A percentile compares a stretch with the other conserved stretches of the same genome.
Evolutionary conservation across 345 rosid genomes (phyloP).

Genomic region (Gossypium ekmanianum): DNA sequence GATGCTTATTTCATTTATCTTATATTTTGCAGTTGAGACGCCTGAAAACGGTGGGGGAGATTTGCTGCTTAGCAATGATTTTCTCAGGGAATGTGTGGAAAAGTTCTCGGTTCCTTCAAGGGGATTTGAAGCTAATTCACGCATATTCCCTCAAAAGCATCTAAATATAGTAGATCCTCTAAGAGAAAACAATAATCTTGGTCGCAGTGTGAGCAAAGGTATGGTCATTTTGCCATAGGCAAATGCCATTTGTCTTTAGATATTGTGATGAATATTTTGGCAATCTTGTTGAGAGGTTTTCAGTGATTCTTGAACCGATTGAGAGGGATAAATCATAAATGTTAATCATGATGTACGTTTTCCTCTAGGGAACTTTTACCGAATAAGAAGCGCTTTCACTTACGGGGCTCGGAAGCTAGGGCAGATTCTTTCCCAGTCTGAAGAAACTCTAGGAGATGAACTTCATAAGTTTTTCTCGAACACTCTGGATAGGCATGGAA

Average conservation of each 20-base stretch:
- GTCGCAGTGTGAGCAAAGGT: constrained; percentile 98
- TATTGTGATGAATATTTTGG: not conserved
- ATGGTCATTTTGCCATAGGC: constrained; percentile 1
- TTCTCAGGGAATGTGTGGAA: constrained; percentile 57
- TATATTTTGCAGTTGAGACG: constrained; percentile 41
- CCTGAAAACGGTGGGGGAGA: constrained; percentile 53
- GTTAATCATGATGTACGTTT: constrained; percentile 10
- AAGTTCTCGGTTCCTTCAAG: constrained; percentile 53
- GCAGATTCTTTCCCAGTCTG: constrained; percentile 48
- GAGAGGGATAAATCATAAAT: too few species aligned
- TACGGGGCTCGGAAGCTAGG: constrained; percentile 88
- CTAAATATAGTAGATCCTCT: constrained; percentile 85
- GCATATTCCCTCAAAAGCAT: constrained; percentile 60
- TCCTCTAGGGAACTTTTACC: constrained; percentile 62
- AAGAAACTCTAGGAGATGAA: constrained; percentile 46
- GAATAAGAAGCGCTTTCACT: constrained; percentile 84
- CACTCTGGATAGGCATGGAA: constrained; percentile 73
- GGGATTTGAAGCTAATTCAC: constrained; percentile 55
- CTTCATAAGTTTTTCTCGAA: constrained; percentile 69
- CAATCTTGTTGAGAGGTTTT: not conserved
- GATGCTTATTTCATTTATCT: constrained; percentile 10
- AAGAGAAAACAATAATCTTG: constrained; percentile 80
- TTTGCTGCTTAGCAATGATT: constrained; percentile 58
- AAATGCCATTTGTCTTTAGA: not conserved
- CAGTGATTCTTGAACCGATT: constrained; percentile 9